These are phyloP conservation scores for Ascochyta pisi DNA, from an alignment of 2,329 filamentous ascomycete species.

Conservation along the genomic window DNA sequence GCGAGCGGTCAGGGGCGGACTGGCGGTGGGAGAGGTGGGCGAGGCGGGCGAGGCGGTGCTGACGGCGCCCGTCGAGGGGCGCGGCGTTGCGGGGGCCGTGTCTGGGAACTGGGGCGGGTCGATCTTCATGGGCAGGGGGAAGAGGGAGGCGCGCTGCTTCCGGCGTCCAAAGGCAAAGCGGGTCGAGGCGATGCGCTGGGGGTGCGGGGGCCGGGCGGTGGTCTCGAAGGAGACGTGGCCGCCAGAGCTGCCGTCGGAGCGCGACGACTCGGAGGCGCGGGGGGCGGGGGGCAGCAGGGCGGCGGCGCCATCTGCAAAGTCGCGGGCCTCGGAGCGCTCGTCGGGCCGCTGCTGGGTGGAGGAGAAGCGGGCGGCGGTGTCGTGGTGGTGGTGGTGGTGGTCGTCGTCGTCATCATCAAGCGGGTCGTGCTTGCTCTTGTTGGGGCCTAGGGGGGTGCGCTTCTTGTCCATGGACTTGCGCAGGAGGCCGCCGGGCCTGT, in stretches of 20 bases:
- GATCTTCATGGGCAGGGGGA: slow-evolving; percentile 84
- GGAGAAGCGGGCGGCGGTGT: slow-evolving; percentile 60
- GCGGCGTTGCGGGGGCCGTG: slow-evolving; percentile 53
- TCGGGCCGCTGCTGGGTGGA: slow-evolving; percentile 59
- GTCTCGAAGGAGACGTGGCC: slow-evolving; percentile 48
- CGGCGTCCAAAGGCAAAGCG: slow-evolving; percentile 78
- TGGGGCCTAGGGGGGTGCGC: slow-evolving; percentile 34
- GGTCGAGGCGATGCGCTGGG: slow-evolving; percentile 67
- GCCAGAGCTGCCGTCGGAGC: slow-evolving; percentile 82
- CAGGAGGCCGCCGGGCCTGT: slow-evolving; percentile 34
- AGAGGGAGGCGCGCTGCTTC: slow-evolving; percentile 74
- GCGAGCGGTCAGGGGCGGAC: slow-evolving; percentile 47
- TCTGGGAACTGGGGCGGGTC: slow-evolving; percentile 55
- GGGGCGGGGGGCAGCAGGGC: slow-evolving; percentile 69
- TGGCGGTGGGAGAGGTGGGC: slow-evolving; percentile 44
- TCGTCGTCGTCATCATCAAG: not conserved
- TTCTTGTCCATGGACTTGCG: slow-evolving; percentile 49
- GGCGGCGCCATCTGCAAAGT: slow-evolving; percentile 68
- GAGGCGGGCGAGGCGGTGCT: slow-evolving; percentile 33
- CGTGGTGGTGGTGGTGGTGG: not conserved
- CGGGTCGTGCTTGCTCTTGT: slow-evolving; percentile 37
- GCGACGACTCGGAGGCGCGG: slow-evolving; percentile 83
- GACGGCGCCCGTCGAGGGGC: slow-evolving; percentile 51
- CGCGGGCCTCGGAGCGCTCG: slow-evolving; percentile 54
- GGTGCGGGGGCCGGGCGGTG: slow-evolving; percentile 55